phyloP scores from a whole-genome alignment of 2,329 filamentous ascomycete species.

The Aureobasidium subglaciale region DNA sequence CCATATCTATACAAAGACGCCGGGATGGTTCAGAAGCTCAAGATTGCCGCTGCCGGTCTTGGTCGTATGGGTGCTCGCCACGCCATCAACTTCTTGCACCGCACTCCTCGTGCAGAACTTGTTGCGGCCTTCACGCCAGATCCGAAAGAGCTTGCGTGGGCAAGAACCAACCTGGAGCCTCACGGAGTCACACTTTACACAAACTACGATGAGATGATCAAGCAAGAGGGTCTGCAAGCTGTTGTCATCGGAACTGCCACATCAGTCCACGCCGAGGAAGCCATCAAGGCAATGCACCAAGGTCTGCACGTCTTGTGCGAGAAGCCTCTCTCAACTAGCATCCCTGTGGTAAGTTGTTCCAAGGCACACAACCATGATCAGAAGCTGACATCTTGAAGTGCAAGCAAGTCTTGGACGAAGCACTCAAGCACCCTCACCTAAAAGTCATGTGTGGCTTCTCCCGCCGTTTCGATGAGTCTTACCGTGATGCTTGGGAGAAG shows the following conservation, averaged over 20 bases:
- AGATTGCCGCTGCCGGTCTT: constrained; percentile 44
- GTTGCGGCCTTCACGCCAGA: constrained; percentile 46
- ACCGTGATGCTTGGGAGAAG: constrained; percentile 32
- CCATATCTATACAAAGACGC: not conserved
- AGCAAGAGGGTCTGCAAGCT: constrained; percentile 35
- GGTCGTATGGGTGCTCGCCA: constrained; percentile 50
- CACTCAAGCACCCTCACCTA: constrained; percentile 30
- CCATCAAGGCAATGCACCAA: constrained; percentile 30
- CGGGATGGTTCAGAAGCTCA: constrained; percentile 26
- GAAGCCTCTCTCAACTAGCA: constrained; percentile 32
- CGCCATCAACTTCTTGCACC: constrained; percentile 42
- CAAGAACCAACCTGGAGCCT: constrained; percentile 36
- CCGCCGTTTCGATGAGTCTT: constrained; percentile 39
- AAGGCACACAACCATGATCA: not conserved
- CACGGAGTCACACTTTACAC: constrained; percentile 40
- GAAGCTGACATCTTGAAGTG: not conserved
- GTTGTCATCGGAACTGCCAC: constrained; percentile 34
- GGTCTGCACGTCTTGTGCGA: constrained; percentile 33
- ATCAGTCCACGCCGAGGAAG: constrained; percentile 30
- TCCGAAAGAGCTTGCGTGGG: constrained; percentile 39
- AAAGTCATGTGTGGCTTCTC: constrained; percentile 42
- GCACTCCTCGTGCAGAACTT: constrained; percentile 42
- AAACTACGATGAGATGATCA: constrained; percentile 43
- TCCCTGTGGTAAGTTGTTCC: constrained; percentile 13
- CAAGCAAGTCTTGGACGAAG: constrained; percentile 28